Percentiles rank a stretch among this genome's conserved stretches.
phyloP scores from a whole-genome alignment of 768 basidiomycete genomes.

The Mycena chlorophos region DNA sequence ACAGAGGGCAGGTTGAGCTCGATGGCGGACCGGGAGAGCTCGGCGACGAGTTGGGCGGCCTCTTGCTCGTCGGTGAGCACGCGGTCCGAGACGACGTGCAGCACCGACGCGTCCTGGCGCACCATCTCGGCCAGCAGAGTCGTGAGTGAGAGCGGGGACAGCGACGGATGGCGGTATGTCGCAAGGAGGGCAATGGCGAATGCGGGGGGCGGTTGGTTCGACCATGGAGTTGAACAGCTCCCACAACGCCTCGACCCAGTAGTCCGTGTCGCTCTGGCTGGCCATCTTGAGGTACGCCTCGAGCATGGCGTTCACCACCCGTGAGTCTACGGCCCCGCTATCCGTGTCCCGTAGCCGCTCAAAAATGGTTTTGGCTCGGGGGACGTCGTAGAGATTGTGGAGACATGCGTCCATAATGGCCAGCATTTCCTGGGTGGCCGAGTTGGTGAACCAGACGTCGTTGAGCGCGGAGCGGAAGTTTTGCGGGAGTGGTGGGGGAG shows the following conservation, averaged over 20 bases:
- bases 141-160: conserved; percentile 21
- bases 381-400: conserved; percentile 70
- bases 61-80: conserved; percentile 55
- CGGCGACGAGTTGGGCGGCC: conserved; percentile 53
- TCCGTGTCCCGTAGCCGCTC: conserved; percentile 50
- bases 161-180: conserved; percentile 48
- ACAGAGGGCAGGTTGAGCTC: conserved; percentile 50
- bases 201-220: conserved; percentile 53
- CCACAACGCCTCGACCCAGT: conserved; percentile 68
- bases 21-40: conserved; percentile 61
- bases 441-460: conserved; percentile 62
- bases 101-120: conserved; percentile 49
- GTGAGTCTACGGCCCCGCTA: conserved; percentile 39
- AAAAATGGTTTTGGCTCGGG: conserved; percentile 75
- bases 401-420: conserved; percentile 85
- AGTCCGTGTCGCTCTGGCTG: conserved; percentile 40
- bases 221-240: conserved; percentile 60
- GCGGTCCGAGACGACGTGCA: conserved; percentile 58
- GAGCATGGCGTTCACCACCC: conserved; percentile 68
- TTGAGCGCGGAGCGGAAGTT: conserved; percentile 41
- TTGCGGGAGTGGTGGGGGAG: conserved; percentile 66
- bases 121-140: conserved; percentile 47
- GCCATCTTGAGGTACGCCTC: conserved; percentile 66
- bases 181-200: conserved; percentile 71
- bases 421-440: conserved; percentile 64